Evolutionary conservation across 2,329 filamentous ascomycete genomes (phyloP).

Genomic region (Geoglossum cookeanum): DNA sequence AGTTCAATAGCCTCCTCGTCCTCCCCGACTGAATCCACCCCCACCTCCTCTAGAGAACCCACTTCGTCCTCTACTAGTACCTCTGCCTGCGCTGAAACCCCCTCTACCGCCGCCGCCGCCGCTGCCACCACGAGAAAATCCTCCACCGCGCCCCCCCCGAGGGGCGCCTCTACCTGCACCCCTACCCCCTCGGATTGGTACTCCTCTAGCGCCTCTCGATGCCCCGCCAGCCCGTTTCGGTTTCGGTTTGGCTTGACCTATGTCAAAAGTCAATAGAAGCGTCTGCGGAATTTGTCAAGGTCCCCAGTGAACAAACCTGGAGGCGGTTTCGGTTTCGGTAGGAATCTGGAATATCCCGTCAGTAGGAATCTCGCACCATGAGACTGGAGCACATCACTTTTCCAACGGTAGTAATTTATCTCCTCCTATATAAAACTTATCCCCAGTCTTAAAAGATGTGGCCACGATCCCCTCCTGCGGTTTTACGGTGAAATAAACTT

Average conservation of each 20-base stretch:
- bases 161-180: slow-evolving; percentile 1
- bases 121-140: slow-evolving; percentile 18
- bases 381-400: slow-evolving; percentile 29
- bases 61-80: slow-evolving; percentile 34
- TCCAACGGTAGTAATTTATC: slow-evolving; percentile 93
- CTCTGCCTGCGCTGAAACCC: slow-evolving; percentile 22
- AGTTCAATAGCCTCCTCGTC: slow-evolving; percentile 11
- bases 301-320: slow-evolving; percentile 23
- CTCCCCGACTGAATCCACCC: slow-evolving; percentile 18
- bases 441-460: slow-evolving; percentile 81
- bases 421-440: slow-evolving; percentile 90
- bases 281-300: slow-evolving; percentile 4
- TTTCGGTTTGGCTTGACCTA: slow-evolving; percentile 39
- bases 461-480: slow-evolving; percentile 92
- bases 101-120: slow-evolving; percentile 11
- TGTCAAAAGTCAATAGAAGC: slow-evolving; percentile 17
- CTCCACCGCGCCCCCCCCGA: slow-evolving; percentile 21
- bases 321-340: slow-evolving; percentile 73
- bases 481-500: slow-evolving; percentile 97
- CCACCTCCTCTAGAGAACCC: slow-evolving; percentile 25
- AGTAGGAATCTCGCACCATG: neutral
- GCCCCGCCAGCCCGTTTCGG: slow-evolving; percentile 50
- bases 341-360: slow-evolving; percentile 37
- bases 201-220: slow-evolving; percentile 26
- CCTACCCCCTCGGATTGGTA: slow-evolving; percentile 17